Percentiles rank a stretch among this genome's conserved stretches.
These are phyloP conservation scores for Microbotryum scabiosae DNA, from an alignment of 1,284 basidiomycete species.

Conservation along the genomic window DNA sequence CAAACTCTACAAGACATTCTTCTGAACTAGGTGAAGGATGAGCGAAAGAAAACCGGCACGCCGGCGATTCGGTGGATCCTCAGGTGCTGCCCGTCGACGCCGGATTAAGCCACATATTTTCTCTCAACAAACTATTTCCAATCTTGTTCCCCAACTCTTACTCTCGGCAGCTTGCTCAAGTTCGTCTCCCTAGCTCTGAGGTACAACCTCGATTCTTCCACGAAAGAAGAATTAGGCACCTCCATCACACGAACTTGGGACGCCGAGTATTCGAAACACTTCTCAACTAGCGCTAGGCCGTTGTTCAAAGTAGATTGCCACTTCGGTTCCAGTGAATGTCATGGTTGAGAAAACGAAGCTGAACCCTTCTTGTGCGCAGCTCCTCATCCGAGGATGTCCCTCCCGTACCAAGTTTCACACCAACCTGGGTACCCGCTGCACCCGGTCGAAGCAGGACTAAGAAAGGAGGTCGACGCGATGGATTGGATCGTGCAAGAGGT, in stretches of 20 bases:
- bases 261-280: conserved; percentile 2
- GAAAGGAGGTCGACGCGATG: neutral
- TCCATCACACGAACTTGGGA: conserved; percentile 8
- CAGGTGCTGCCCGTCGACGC: neutral
- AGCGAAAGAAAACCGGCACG: neutral
- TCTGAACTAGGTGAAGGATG: neutral
- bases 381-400: conserved; percentile 8
- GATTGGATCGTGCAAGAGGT: neutral
- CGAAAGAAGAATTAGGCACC: conserved; percentile 7
- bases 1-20: neutral
- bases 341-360: neutral
- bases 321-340: no score
- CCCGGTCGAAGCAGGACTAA: neutral
- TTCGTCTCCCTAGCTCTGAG: neutral
- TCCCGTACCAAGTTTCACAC: neutral
- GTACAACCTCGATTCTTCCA: neutral
- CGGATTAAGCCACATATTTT: neutral
- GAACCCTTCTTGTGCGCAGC: neutral
- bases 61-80: conserved; percentile 5
- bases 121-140: no score
- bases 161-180: no score
- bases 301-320: conserved; percentile 7
- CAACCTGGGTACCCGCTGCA: neutral
- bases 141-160: no score
- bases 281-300: conserved; percentile 13